A percentile compares a stretch with the other conserved stretches of the same genome.
These are phyloP conservation scores for Hericium alpestre DNA, from an alignment of 768 basidiomycete genomes.

Conservation along the genomic window DNA sequence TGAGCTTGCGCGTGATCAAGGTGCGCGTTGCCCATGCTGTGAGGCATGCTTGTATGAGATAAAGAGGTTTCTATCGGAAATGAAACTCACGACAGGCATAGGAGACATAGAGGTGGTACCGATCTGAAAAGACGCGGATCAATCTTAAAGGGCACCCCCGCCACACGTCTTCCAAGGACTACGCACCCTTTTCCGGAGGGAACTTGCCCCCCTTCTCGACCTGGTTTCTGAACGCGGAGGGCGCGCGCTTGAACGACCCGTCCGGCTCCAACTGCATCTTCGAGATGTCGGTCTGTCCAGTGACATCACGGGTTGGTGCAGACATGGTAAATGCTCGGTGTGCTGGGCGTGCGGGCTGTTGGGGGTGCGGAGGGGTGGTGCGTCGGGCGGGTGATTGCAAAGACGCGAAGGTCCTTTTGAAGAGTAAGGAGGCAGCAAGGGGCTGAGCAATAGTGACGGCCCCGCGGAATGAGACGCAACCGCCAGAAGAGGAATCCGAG, in stretches of 20 bases:
- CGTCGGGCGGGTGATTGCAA: too few species aligned
- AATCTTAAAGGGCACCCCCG: neutral
- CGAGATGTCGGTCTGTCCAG: slow-evolving; percentile 39
- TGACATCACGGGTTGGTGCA: slow-evolving; percentile 18
- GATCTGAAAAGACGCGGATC: slow-evolving; percentile 37
- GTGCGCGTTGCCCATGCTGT: slow-evolving; percentile 90
- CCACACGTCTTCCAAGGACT: neutral
- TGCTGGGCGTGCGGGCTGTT: neutral
- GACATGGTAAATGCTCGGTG: neutral
- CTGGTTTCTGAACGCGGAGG: slow-evolving; percentile 41
- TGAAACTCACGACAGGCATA: slow-evolving; percentile 64
- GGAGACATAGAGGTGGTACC: slow-evolving; percentile 88
- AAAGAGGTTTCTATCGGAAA: neutral
- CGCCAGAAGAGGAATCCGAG: too few species aligned
- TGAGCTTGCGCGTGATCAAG: slow-evolving; percentile 80
- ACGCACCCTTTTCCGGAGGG: slow-evolving; percentile 65
- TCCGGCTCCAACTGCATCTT: slow-evolving; percentile 44
- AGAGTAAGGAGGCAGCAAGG: too few species aligned
- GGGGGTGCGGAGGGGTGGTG: too few species aligned
- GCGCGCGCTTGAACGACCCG: slow-evolving; percentile 55
- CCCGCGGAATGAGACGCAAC: too few species aligned
- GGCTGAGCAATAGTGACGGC: too few species aligned
- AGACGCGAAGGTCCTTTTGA: too few species aligned
- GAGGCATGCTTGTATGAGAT: neutral
- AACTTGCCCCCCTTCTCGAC: slow-evolving; percentile 52